phyloP scores from a whole-genome alignment of 352 stramenopile species.

The Thraustochytrium sp. region DNA sequence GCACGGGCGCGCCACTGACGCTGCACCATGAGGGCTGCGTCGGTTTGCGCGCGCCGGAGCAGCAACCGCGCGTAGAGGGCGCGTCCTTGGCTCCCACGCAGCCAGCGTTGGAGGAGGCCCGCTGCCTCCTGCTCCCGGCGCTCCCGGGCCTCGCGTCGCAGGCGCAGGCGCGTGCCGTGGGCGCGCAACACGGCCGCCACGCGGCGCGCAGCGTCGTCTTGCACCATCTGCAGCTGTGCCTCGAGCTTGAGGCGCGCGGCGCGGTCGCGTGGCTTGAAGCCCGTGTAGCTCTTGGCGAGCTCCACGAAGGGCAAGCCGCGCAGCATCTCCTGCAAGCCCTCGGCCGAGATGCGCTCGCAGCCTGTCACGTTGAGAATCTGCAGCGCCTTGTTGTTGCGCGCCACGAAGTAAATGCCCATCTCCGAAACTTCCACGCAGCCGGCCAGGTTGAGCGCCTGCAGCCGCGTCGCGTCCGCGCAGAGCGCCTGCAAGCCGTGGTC shows the following conservation, averaged over 20 bases:
- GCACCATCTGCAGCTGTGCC: background rate
- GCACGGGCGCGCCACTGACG: background rate
- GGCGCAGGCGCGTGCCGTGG: background rate
- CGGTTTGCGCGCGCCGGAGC: background rate
- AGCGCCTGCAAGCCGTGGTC: background rate
- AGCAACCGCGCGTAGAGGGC: background rate
- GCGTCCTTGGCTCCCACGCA: background rate
- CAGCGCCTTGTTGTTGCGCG: conserved; percentile 37
- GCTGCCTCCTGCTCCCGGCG: background rate
- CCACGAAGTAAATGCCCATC: conserved; percentile 39
- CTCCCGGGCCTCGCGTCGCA: background rate
- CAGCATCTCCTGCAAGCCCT: conserved; percentile 30
- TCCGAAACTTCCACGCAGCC: conserved; percentile 39
- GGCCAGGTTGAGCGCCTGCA: conserved; percentile 45
- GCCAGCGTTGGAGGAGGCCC: background rate
- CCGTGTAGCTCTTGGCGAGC: conserved; percentile 43
- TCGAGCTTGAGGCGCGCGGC: background rate
- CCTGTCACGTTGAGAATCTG: conserved; percentile 47
- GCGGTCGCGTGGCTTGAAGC: conserved; percentile 21
- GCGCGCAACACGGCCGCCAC: background rate
- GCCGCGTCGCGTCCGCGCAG: background rate
- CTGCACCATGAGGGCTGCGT: background rate
- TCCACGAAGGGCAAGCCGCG: conserved; percentile 30
- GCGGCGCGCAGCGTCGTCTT: background rate
- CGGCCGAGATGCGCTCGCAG: conserved; percentile 41